Conservation (phyloP, 768 basidiomycete species). For the Mycena galericulata region DNA sequence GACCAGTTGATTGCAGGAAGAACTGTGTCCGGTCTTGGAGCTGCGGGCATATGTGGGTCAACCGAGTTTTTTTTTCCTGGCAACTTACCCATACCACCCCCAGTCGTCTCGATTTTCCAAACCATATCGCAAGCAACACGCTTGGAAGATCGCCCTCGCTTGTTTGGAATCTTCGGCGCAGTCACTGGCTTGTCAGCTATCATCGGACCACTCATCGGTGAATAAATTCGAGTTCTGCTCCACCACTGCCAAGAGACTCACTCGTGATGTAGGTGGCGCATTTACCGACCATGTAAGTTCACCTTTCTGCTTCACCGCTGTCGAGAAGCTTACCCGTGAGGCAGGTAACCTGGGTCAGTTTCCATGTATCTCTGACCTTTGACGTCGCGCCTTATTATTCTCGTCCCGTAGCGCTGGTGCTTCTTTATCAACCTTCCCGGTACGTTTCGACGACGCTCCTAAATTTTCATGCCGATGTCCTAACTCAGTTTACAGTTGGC, state of each 20-base stretch:
- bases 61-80: too few species aligned
- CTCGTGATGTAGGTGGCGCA: constrained; percentile 43
- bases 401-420: too few species aligned
- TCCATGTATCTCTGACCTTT: not conserved
- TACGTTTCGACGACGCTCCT: too few species aligned
- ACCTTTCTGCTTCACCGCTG: not conserved
- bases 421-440: too few species aligned
- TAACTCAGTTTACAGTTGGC: too few species aligned
- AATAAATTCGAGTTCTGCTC: too few species aligned
- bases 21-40: not conserved
- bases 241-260: constrained; percentile 28
- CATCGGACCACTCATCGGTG: too few species aligned
- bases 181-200: constrained; percentile 2
- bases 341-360: constrained; percentile 10
- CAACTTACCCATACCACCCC: too few species aligned
- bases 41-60: constrained; percentile 2
- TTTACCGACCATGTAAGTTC: constrained; percentile 34
- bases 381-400: too few species aligned
- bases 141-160: constrained; percentile 41
- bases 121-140: constrained; percentile 41
- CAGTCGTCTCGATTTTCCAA: constrained; percentile 13
- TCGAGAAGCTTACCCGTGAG: too few species aligned
- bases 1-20: constrained; percentile 2
- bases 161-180: constrained; percentile 55
- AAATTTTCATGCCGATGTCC: too few species aligned